A percentile compares a stretch with the other conserved stretches of the same genome.
phyloP scores from a whole-genome alignment of 345 rosid species.

The Toxicodendron radicans region DNA sequence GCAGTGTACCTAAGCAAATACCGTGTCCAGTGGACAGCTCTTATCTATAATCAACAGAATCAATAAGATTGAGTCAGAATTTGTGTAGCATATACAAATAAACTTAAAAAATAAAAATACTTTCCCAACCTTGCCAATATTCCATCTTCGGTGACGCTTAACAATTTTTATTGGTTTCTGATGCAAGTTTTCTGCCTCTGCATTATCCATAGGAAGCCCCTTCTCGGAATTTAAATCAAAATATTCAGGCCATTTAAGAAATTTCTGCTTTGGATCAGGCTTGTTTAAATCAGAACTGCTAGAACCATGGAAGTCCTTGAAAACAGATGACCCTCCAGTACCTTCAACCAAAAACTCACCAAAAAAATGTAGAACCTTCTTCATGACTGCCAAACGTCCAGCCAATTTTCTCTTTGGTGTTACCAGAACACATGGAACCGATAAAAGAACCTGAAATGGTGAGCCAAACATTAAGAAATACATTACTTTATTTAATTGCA shows the following conservation, averaged over 20 bases:
- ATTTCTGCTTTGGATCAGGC: slow-evolving; percentile 60
- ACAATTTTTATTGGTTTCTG: slow-evolving; percentile 54
- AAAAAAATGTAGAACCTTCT: slow-evolving; percentile 80
- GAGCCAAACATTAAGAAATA: slow-evolving; percentile 22
- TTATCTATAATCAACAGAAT: slow-evolving; percentile 54
- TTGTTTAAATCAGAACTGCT: slow-evolving; percentile 51
- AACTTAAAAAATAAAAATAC: slow-evolving; percentile 7
- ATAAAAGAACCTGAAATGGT: slow-evolving; percentile 64
- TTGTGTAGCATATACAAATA: slow-evolving; percentile 20
- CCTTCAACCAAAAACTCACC: slow-evolving; percentile 94
- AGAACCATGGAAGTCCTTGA: slow-evolving; percentile 59
- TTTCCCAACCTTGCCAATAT: slow-evolving; percentile 64
- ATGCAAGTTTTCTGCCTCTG: slow-evolving; percentile 49
- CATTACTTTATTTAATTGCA: slow-evolving; percentile 12
- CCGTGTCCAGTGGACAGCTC: slow-evolving; percentile 88
- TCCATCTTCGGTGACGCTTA: slow-evolving; percentile 95
- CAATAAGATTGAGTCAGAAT: slow-evolving; percentile 24
- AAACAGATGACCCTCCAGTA: slow-evolving; percentile 81
- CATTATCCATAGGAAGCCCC: slow-evolving; percentile 41
- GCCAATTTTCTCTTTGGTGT: slow-evolving; percentile 93
- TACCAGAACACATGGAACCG: slow-evolving; percentile 82
- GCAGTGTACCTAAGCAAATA: slow-evolving; percentile 95
- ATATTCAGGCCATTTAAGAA: slow-evolving; percentile 52
- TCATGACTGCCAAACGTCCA: slow-evolving; percentile 82
- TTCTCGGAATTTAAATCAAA: slow-evolving; percentile 43